Percentiles rank a stretch among this genome's conserved stretches.
Evolutionary conservation across 257 asterid species (phyloP).

Genomic region (Solanum rostratum): DNA sequence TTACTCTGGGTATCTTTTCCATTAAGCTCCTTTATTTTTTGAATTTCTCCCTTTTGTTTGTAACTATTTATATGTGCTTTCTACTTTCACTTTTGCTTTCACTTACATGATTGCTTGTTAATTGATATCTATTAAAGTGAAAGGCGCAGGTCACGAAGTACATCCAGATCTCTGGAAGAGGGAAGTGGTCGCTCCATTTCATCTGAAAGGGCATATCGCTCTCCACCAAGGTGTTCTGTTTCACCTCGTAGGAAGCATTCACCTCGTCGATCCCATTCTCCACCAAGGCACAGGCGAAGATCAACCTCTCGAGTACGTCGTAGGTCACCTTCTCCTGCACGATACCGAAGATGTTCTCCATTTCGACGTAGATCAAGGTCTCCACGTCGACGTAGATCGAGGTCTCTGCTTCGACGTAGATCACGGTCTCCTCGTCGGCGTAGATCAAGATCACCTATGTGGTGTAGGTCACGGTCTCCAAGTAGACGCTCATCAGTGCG

Average conservation of each 20-base stretch:
- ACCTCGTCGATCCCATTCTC: slow-evolving; percentile 37
- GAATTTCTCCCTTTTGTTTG: background rate
- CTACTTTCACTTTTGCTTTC: slow-evolving; percentile 1
- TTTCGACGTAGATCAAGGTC: slow-evolving; percentile 29
- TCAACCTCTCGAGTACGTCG: slow-evolving; percentile 37
- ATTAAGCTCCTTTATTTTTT: background rate
- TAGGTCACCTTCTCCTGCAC: slow-evolving; percentile 58
- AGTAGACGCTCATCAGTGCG: slow-evolving; percentile 13
- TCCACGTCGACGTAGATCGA: slow-evolving; percentile 31
- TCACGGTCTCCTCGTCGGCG: slow-evolving; percentile 23
- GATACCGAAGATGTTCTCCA: slow-evolving; percentile 52
- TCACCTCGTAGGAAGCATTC: slow-evolving; percentile 47
- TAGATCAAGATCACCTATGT: slow-evolving; percentile 36
- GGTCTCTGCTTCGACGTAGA: slow-evolving; percentile 38
- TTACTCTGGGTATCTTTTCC: slow-evolving; percentile 30
- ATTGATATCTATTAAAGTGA: slow-evolving; percentile 20
- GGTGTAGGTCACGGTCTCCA: slow-evolving; percentile 27
- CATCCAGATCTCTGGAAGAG: slow-evolving; percentile 33
- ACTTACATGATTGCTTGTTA: background rate
- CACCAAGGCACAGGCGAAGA: slow-evolving; percentile 49
- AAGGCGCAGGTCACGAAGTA: slow-evolving; percentile 53
- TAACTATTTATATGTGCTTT: background rate
- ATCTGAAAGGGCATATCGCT: slow-evolving; percentile 33
- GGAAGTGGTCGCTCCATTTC: slow-evolving; percentile 52
- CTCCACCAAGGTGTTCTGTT: slow-evolving; percentile 42